Evolutionary conservation across 306 rosid genomes (phyloP), one percentile per base, ranked within the genome.

Genomic region (Astragalus membranaceus): DNA sequence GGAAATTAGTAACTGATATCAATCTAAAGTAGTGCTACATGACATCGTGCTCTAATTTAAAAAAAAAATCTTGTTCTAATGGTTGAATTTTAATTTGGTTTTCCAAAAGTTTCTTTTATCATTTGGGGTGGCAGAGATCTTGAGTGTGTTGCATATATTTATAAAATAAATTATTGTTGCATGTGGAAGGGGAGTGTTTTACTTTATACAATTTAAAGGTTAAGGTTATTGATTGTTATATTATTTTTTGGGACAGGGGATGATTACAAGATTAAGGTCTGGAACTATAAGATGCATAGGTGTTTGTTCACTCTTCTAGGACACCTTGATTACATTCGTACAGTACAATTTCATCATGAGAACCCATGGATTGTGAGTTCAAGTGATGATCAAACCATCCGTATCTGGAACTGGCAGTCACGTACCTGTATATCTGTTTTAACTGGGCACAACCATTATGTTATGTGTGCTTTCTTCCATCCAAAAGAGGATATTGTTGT

Each of bases 341-440:
- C 98, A 0, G 96, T 93, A 73, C 98, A 93, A 78, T 93, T 92
- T 86, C 98, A 93, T 84, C 96, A 93, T 29, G 98, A 90, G 79
- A 77, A 70, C 79, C 98, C 98, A 10, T 93, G 98, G 98, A 88
- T 93, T 73, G 96, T 93, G 64, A 93, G 98, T 75, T 96, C 96
- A 48, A 93, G 98, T 77, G 98, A 93, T 75, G 98, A 93, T 84
- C 98, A 92, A 80, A 93, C 98, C 39, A 93, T 93, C 74, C 98
- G 98, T 35, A 87, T 93, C 33, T 93, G 98, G 98, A 93, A 93
- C 81, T 93, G 98, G 98, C 98, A 93, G 75, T 93, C 98, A 41
- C 98, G 98, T 14, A 93, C 96, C 42, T 90, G 98, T 58, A 82
- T 93, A 68, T 90, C 98, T 79, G 98, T 93, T 63, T 81, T 93